Conservation (phyloP, 805 yeast genomes). For the Starmerella kuoi region DNA sequence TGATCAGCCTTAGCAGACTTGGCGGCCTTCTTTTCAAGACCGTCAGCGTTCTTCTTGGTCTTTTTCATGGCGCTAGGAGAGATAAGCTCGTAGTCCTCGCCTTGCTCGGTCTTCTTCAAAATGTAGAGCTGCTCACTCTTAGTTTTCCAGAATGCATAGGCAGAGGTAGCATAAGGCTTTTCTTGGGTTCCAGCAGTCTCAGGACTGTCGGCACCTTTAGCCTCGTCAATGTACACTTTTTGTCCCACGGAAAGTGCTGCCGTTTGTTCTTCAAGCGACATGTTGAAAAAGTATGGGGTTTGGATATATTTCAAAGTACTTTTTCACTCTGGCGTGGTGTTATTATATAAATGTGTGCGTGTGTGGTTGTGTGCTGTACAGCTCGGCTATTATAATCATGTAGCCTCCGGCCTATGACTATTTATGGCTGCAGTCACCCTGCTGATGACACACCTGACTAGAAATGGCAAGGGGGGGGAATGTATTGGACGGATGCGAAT, state of each 20-base stretch:
- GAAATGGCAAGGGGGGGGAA: too few relatives aligned
- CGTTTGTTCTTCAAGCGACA: constrained; percentile 19
- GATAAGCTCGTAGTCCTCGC: constrained; percentile 53
- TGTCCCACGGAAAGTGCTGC: constrained; percentile 17
- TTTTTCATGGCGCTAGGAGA: constrained; percentile 86
- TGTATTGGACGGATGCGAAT: too few relatives aligned
- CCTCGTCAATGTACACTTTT: constrained; percentile 55
- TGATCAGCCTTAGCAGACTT: constrained; percentile 46
- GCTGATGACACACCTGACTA: too few relatives aligned
- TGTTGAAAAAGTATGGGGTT: constrained; percentile 1
- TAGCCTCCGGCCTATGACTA: too few relatives aligned
- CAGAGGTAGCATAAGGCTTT: constrained; percentile 67
- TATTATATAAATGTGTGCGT: too few relatives aligned
- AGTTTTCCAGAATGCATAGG: constrained; percentile 54
- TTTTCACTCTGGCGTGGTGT: too few relatives aligned
- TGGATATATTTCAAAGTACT: too few relatives aligned
- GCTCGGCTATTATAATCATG: too few relatives aligned
- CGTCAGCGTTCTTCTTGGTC: constrained; percentile 92
- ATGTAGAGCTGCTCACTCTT: constrained; percentile 43
- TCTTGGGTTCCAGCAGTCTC: constrained; percentile 48
- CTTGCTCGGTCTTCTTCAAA: constrained; percentile 41
- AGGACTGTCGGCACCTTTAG: constrained; percentile 33
- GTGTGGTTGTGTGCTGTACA: too few relatives aligned
- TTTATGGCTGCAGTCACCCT: too few relatives aligned
- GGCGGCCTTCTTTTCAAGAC: constrained; percentile 68